A percentile compares a stretch with the other conserved stretches of the same genome.
Conservation (phyloP, 306 rosid genomes). For the Herpetospermum pedunculosum region DNA sequence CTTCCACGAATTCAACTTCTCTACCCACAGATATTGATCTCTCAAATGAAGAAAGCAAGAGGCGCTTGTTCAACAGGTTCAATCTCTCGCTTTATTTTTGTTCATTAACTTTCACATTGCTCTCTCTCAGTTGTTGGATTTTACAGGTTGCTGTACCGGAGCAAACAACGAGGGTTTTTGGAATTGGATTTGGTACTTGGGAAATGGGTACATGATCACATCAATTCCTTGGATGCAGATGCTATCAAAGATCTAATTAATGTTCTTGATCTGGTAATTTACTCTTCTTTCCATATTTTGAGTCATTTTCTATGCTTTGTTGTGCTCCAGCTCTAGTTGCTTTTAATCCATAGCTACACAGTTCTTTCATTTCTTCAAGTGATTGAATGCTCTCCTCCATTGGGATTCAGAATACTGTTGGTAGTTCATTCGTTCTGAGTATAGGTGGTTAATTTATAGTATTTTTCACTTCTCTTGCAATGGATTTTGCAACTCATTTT, state of each 20-base stretch:
- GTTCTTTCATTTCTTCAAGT: not conserved
- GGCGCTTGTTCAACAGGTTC: slow-evolving; percentile 64
- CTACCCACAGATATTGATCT: slow-evolving; percentile 33
- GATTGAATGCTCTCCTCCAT: not conserved
- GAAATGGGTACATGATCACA: slow-evolving; percentile 78
- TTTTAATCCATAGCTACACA: not conserved
- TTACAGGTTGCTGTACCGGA: slow-evolving; percentile 58
- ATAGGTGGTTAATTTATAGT: not conserved
- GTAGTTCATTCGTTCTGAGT: not conserved
- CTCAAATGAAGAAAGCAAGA: slow-evolving; percentile 59
- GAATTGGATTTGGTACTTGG: slow-evolving; percentile 88
- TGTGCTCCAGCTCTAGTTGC: not conserved
- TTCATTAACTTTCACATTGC: not conserved
- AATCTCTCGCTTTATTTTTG: not conserved
- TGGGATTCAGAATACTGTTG: not conserved
- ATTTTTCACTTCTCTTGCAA: not conserved
- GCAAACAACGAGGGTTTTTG: slow-evolving; percentile 82
- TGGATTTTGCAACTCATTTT: not conserved
- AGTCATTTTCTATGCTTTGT: not conserved
- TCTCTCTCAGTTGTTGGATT: not conserved
- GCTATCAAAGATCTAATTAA: slow-evolving; percentile 46
- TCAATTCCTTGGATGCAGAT: slow-evolving; percentile 58
- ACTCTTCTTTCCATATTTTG: not conserved
- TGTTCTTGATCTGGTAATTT: slow-evolving; percentile 62
- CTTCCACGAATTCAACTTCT: slow-evolving; percentile 18